phyloP scores from a whole-genome alignment of 768 basidiomycete genomes.

The Pleurotus platypus region DNA sequence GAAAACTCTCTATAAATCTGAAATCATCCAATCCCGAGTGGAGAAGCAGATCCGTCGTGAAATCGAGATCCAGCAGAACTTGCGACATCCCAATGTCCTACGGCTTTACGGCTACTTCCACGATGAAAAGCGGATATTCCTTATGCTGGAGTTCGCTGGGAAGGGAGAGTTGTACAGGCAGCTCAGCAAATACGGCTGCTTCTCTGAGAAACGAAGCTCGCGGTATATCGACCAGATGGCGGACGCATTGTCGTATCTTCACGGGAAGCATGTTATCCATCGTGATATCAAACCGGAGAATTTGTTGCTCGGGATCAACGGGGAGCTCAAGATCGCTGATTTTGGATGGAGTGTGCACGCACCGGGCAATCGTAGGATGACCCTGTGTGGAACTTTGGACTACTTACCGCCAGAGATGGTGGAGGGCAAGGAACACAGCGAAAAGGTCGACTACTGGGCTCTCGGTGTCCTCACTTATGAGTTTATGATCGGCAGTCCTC shows the following conservation, averaged over 20 bases:
- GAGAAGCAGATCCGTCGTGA: constrained; percentile 97
- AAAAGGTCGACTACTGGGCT: constrained; percentile 94
- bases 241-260: constrained; percentile 89
- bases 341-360: constrained; percentile 99
- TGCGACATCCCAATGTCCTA: constrained; percentile 92
- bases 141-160: constrained; percentile 97
- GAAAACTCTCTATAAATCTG: constrained; percentile 95
- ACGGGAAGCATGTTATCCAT: constrained; percentile 96
- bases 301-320: constrained; percentile 87
- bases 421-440: constrained; percentile 83
- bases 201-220: constrained; percentile 84
- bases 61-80: constrained; percentile 97
- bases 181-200: constrained; percentile 78
- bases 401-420: constrained; percentile 99
- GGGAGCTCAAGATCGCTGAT: constrained; percentile 96
- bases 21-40: constrained; percentile 86
- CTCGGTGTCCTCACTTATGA: constrained; percentile 96
- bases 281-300: constrained; percentile 99
- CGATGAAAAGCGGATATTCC: constrained; percentile 94
- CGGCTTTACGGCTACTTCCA: constrained; percentile 97
- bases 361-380: constrained; percentile 83
- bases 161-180: constrained; percentile 98
- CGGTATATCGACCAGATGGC: constrained; percentile 98
- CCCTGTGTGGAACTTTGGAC: constrained; percentile 93
- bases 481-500: constrained; percentile 76